Conservation (phyloP, 129 eudicot genomes). For the Sambucus nigra region DNA sequence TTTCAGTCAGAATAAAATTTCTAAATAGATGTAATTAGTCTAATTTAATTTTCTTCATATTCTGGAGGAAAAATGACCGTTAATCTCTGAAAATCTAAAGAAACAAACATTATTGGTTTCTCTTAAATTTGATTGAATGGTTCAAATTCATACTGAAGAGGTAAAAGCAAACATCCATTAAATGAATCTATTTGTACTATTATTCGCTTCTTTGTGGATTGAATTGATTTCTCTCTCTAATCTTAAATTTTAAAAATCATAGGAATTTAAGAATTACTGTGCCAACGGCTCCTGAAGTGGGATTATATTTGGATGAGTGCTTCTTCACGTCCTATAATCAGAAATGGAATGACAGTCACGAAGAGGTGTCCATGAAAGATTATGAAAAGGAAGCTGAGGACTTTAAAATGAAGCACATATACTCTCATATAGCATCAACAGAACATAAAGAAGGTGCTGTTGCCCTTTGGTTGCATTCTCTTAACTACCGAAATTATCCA, state of each 20-base stretch:
- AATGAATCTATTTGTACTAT: too few species aligned
- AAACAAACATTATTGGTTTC: too few species aligned
- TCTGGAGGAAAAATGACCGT: too few species aligned
- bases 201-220: neutral
- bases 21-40: too few species aligned
- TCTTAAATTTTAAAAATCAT: constrained; percentile 2
- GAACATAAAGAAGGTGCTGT: constrained; percentile 80
- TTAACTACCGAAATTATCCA: constrained; percentile 66
- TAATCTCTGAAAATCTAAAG: too few species aligned
- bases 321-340: constrained; percentile 79
- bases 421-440: constrained; percentile 73
- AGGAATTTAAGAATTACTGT: constrained; percentile 66
- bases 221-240: constrained; percentile 6
- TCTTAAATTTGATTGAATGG: too few species aligned
- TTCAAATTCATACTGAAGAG: too few species aligned
- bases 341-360: constrained; percentile 67
- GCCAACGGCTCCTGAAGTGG: constrained; percentile 98
- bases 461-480: constrained; percentile 81
- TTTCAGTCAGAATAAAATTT: too few species aligned
- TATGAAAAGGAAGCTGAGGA: constrained; percentile 71
- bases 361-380: constrained; percentile 78
- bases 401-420: constrained; percentile 70
- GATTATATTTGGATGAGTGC: constrained; percentile 82
- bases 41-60: too few species aligned
- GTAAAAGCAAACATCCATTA: too few species aligned